phyloP scores from a whole-genome alignment of 306 rosid genomes.

The Cicer arietinum region DNA sequence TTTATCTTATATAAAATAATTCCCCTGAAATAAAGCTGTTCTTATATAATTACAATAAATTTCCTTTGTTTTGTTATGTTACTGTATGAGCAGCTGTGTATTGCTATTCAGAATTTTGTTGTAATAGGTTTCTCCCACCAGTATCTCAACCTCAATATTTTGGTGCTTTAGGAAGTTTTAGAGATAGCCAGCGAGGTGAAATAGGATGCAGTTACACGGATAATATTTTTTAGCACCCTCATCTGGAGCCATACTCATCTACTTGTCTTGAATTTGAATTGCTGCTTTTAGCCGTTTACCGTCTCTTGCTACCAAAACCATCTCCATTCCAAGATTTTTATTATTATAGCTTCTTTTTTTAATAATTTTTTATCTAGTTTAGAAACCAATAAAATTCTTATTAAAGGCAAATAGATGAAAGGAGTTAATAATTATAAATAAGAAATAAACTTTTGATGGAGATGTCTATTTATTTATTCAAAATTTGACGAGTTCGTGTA shows the following conservation, averaged over 20 bases:
- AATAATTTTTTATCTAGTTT: neutral
- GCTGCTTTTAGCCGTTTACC: constrained; percentile 24
- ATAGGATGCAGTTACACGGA: constrained; percentile 6
- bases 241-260: constrained; percentile 8
- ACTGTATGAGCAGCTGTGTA: neutral
- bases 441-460: neutral
- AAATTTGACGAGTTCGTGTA: constrained; percentile 28
- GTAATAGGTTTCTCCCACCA: constrained; percentile 22
- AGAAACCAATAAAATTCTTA: constrained; percentile 2
- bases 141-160: constrained; percentile 25
- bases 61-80: neutral
- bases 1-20: neutral
- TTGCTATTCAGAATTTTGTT: neutral
- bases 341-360: neutral
- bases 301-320: constrained; percentile 33
- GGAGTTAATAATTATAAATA: constrained; percentile 13
- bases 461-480: constrained; percentile 35
- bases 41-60: constrained; percentile 9
- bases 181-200: constrained; percentile 26
- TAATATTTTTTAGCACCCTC: constrained; percentile 26
- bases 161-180: constrained; percentile 27
- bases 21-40: neutral
- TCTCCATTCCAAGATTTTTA: neutral
- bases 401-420: constrained; percentile 2
- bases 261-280: constrained; percentile 29